These are phyloP conservation scores for Aphanomyces astaci DNA, from an alignment of 352 stramenopile species.

Conservation along the genomic window DNA sequence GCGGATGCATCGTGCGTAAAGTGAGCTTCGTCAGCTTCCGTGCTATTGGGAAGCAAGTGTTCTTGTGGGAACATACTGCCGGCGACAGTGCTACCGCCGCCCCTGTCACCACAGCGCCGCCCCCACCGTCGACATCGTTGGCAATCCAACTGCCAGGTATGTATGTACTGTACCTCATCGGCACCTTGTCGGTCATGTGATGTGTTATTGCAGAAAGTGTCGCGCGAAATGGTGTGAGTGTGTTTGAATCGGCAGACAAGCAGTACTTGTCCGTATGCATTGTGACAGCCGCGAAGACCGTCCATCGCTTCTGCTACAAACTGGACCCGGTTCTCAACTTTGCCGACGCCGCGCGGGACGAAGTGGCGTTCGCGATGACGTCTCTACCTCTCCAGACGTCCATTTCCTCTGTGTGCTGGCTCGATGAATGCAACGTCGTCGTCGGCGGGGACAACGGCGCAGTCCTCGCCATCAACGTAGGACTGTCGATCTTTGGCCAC, in stretches of 20 bases:
- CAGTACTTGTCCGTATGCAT: not conserved
- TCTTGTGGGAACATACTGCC: slow-evolving; percentile 1
- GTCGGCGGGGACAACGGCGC: slow-evolving; percentile 6
- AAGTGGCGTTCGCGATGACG: slow-evolving; percentile 3
- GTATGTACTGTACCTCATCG: too few relatives aligned
- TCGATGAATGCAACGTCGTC: slow-evolving; percentile 12
- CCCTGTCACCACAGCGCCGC: too few relatives aligned
- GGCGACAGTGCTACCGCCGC: not conserved
- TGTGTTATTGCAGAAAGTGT: not conserved
- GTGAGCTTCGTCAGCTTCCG: slow-evolving; percentile 10
- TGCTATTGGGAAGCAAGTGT: slow-evolving; percentile 11
- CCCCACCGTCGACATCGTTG: not conserved
- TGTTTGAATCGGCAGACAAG: slow-evolving; percentile 13
- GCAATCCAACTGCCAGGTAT: slow-evolving; percentile 12
- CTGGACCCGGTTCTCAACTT: not conserved
- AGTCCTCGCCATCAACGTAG: slow-evolving; percentile 7
- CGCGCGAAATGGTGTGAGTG: not conserved
- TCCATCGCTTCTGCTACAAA: slow-evolving; percentile 15
- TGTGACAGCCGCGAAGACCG: slow-evolving; percentile 5
- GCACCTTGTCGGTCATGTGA: too few relatives aligned
- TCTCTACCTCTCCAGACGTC: slow-evolving; percentile 4
- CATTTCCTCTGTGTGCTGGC: slow-evolving; percentile 8
- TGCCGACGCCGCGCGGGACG: not conserved
- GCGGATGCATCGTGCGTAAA: not conserved
- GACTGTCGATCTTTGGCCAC: slow-evolving; percentile 12